Evolutionary conservation across 495 filamentous ascomycete genomes (phyloP).

Genomic region (Filosporella fistucella): DNA sequence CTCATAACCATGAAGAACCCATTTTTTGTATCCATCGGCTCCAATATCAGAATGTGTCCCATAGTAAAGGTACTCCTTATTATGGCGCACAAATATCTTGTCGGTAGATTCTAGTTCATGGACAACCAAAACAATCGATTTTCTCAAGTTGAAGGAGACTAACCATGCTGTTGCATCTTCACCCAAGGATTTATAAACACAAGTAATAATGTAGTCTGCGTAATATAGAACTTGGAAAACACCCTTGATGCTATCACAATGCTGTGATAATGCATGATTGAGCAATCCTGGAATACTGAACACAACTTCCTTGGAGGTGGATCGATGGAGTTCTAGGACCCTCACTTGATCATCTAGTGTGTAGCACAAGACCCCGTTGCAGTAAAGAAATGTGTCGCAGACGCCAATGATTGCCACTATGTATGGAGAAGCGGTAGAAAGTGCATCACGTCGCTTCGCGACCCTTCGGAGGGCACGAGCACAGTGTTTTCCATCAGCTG

Average conservation of each 20-base stretch:
- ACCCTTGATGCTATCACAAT: conserved; percentile 27
- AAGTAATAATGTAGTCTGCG: conserved; percentile 55
- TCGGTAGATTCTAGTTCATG: conserved; percentile 39
- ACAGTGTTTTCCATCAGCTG: conserved; percentile 40
- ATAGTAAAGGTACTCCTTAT: conserved; percentile 59
- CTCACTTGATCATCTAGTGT: conserved; percentile 52
- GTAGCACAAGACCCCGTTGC: conserved; percentile 61
- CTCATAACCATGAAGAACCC: conserved; percentile 55
- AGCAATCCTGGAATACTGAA: conserved; percentile 50
- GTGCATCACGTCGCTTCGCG: conserved; percentile 56
- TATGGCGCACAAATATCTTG: conserved; percentile 67
- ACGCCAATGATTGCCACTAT: conserved; percentile 54
- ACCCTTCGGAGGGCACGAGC: conserved; percentile 53
- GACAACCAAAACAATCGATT: conserved; percentile 33
- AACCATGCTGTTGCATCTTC: conserved; percentile 43
- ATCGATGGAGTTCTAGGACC: conserved; percentile 54
- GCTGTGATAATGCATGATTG: conserved; percentile 21
- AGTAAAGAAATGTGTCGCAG: conserved; percentile 58
- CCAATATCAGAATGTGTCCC: conserved; percentile 53
- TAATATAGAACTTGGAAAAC: conserved; percentile 59
- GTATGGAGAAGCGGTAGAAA: conserved; percentile 59
- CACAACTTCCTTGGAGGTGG: conserved; percentile 48
- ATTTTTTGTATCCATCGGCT: conserved; percentile 48
- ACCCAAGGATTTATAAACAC: conserved; percentile 39
- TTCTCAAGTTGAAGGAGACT: conserved; percentile 51